Conservation (phyloP, 1,284 basidiomycete genomes). For the Ceratobasidium sp. region DNA sequence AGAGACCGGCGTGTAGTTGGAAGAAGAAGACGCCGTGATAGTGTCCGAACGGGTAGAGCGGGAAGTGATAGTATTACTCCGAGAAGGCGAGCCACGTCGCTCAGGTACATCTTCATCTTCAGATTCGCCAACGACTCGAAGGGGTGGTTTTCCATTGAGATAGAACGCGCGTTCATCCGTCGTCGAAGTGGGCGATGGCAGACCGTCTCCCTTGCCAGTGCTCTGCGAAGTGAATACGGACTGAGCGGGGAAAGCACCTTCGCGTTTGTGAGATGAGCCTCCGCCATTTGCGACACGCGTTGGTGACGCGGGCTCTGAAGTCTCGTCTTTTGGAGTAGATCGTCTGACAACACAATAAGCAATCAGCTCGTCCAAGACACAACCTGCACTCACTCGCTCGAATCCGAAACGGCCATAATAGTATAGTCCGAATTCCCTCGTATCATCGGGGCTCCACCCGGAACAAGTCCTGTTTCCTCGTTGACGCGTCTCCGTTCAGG, state of each 20-base stretch:
- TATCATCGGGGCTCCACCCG: background rate
- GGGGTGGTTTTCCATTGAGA: background rate
- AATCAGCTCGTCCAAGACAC: background rate
- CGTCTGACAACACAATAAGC: constrained; percentile 22
- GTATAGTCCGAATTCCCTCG: constrained; percentile 45
- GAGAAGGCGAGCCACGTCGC: background rate
- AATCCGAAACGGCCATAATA: constrained; percentile 41
- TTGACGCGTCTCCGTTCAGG: background rate
- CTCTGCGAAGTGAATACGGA: constrained; percentile 21
- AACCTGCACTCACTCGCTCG: constrained; percentile 38
- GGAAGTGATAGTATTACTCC: constrained; percentile 37
- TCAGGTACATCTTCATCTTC: background rate
- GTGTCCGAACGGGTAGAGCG: constrained; percentile 18
- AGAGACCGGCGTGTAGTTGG: constrained; percentile 31
- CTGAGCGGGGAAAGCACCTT: constrained; percentile 40
- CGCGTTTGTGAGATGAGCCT: constrained; percentile 31
- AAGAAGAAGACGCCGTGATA: background rate
- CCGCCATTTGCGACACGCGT: background rate
- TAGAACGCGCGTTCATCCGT: constrained; percentile 25
- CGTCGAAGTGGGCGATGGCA: background rate
- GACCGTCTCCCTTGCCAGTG: background rate
- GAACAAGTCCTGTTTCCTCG: background rate
- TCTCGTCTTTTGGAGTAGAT: constrained; percentile 5
- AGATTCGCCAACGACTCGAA: constrained; percentile 15
- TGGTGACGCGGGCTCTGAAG: background rate